A percentile compares a stretch with the other conserved stretches of the same genome.
phyloP scores from a whole-genome alignment of 202 grass and related monocot species.

The Alloteropsis angusta region DNA sequence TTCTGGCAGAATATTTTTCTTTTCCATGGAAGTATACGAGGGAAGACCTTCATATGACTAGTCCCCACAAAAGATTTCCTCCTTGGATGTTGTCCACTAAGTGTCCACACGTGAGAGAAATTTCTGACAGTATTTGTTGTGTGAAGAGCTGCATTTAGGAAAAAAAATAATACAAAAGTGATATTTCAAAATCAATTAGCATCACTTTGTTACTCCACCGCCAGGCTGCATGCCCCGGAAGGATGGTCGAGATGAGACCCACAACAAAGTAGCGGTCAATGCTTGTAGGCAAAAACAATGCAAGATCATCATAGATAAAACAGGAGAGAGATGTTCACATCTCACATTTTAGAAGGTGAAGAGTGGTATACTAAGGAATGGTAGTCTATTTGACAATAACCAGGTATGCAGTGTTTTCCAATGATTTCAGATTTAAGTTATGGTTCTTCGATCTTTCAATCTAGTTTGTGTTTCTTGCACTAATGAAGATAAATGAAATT shows the following conservation, averaged over 20 bases:
- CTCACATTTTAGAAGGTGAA: neutral
- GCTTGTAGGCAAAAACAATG: conserved; percentile 7
- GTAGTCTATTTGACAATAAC: neutral
- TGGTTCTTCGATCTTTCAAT: neutral
- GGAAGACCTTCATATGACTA: conserved; percentile 47
- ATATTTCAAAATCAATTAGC: conserved; percentile 17
- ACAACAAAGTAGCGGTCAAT: conserved; percentile 2
- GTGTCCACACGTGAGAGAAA: conserved; percentile 84
- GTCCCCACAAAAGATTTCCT: conserved; percentile 34
- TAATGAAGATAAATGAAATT: neutral
- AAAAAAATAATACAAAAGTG: conserved; percentile 23
- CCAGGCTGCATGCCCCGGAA: neutral
- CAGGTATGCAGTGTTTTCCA: neutral
- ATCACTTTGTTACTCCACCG: conserved; percentile 14
- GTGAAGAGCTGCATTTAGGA: conserved; percentile 53
- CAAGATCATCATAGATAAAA: conserved; percentile 15
- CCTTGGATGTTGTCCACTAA: conserved; percentile 46
- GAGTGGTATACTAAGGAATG: neutral
- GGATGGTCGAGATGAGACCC: neutral
- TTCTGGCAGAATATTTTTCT: conserved; percentile 58
- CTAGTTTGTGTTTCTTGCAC: neutral
- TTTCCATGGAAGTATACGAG: conserved; percentile 92
- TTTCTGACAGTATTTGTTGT: conserved; percentile 38
- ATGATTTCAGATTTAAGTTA: neutral
- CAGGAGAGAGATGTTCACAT: neutral